A percentile compares a stretch with the other conserved stretches of the same genome.
These are phyloP conservation scores for Diplogelasinospora grovesii DNA, from an alignment of 495 filamentous ascomycete species.

Conservation along the genomic window DNA sequence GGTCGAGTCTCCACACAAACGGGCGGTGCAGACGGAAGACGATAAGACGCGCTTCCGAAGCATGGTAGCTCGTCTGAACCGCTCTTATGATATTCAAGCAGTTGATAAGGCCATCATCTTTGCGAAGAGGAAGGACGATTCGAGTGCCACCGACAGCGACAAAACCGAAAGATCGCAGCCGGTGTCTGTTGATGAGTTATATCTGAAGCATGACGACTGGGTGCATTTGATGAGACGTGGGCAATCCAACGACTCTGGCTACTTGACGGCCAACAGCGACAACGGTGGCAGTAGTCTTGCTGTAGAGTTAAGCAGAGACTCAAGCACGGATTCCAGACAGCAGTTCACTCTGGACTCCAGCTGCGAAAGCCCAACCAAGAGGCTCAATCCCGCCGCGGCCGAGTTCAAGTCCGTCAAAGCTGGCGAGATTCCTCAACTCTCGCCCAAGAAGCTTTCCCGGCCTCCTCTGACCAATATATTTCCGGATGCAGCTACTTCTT, in stretches of 20 bases:
- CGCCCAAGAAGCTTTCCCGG: conserved; percentile 18
- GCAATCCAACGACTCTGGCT: conserved; percentile 17
- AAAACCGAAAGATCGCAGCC: neutral
- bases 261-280: neutral
- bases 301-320: no score
- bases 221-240: neutral
- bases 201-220: no score
- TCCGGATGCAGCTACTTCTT: no score
- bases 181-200: no score
- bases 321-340: no score
- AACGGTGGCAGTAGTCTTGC: neutral
- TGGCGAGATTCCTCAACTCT: conserved; percentile 1
- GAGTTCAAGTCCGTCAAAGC: conserved; percentile 19
- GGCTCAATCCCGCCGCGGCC: conserved; percentile 23
- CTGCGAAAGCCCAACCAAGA: conserved; percentile 9
- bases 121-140: conserved; percentile 13
- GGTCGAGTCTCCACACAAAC: neutral
- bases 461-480: conserved; percentile 19
- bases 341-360: no score
- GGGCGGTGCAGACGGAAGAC: neutral
- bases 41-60: conserved; percentile 16
- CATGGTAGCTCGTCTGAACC: conserved; percentile 17
- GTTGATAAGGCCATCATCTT: conserved; percentile 18
- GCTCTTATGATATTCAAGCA: neutral
- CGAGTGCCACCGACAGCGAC: neutral